These are phyloP conservation scores for Coemansia sp. DNA, from an alignment of 192 early-diverging fungal genomes.

Conservation along the genomic window DNA sequence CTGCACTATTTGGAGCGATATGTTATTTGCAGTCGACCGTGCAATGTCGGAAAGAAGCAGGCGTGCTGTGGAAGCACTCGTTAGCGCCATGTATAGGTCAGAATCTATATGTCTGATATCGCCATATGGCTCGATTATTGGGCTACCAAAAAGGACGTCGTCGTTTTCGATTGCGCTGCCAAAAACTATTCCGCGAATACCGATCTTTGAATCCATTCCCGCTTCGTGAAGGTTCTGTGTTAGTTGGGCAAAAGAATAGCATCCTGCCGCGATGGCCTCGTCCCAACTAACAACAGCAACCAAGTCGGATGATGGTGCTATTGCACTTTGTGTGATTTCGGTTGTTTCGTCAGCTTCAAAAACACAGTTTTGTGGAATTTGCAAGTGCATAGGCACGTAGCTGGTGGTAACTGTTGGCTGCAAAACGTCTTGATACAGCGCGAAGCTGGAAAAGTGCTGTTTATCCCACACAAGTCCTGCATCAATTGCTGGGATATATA, in stretches of 20 bases:
- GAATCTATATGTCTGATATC: constrained; percentile 2
- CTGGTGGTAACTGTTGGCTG: neutral
- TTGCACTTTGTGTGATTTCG: neutral
- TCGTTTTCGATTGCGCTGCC: constrained; percentile 18
- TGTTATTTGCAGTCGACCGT: neutral
- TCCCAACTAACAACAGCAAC: constrained; percentile 33
- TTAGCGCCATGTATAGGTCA: constrained; percentile 4
- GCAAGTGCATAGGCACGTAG: constrained; percentile 9
- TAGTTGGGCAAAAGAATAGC: constrained; percentile 34
- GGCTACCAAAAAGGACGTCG: constrained; percentile 23
- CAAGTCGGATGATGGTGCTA: neutral
- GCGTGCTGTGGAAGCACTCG: constrained; percentile 10
- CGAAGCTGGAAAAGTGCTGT: constrained; percentile 6
- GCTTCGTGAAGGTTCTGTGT: constrained; percentile 5
- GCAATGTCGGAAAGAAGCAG: neutral
- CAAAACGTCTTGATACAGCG: constrained; percentile 1
- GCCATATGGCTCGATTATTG: constrained; percentile 38
- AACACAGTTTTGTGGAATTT: constrained; percentile 8
- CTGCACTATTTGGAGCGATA: neutral
- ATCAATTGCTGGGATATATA: neutral
- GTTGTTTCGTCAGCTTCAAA: neutral
- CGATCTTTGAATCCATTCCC: neutral
- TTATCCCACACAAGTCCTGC: constrained; percentile 16
- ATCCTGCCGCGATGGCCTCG: constrained; percentile 26
- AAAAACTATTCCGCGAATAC: constrained; percentile 20